Evolutionary conservation across 805 yeast species (phyloP), one percentile per base, ranked within the genome.

Genomic region (Saccharomycopsis babjevae): DNA sequence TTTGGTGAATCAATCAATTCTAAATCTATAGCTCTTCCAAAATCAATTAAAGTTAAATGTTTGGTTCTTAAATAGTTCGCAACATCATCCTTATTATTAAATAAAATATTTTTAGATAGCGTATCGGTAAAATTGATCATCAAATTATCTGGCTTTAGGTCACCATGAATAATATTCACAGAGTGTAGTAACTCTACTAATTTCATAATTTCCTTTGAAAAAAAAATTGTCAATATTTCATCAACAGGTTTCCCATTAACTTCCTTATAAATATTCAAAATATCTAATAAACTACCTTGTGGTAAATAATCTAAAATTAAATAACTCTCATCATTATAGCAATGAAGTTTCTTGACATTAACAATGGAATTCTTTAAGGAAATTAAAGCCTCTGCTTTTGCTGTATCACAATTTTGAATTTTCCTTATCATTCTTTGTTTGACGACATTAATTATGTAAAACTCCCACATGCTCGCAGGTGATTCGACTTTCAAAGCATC

Each of bases 61-160:
- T 81, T 79, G 1, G 71, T 64, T 22, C 67, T 59, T 88, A 88
- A 83, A 1, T 79, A 81, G 46, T 72, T 64, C 0, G 66, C 59
- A 0, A 80, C 80, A 39, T 65, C 71, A 25, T 39, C 13, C 28
- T 40, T 28, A 5, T 18, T 18, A 43, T 20, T 15, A 20, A 36
- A 58, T 62, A 39, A 16, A 59, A 36, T 2, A 62, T 60, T 59
- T n/a, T 63, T 64, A 5, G 60, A 38, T 5, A 65, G 67, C 0
- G 62, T 65, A 32, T 67, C 61, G 16, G 74, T 72, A 50, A 87
- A 76, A 46, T 87, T 72, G 0, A 89, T 68, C 96, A 91, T 87
- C 65, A 94, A 88, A 69, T 90, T 91, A 64, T 88, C 96, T 0
- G 96, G 86, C 68, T 87, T 88, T 59, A 91, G 71, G 69, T 91